Evolutionary conservation across 2,329 filamentous ascomycete genomes (phyloP), one percentile per base, ranked within the genome.

Genomic region (Tolypocladium inflatum): DNA sequence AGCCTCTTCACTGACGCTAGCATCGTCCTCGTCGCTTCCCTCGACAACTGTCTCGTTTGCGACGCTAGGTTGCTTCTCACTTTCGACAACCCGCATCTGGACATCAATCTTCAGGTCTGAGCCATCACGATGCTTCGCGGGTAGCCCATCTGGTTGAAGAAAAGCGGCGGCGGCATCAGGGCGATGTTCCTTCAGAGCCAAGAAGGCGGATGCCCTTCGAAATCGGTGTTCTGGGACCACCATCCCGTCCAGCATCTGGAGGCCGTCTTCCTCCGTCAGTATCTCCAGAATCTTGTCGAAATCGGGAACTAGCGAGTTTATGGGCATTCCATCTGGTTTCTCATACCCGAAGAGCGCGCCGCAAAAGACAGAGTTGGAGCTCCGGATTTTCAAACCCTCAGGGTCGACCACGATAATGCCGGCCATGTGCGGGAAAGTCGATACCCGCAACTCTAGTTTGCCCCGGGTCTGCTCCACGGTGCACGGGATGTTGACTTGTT

Each of bases 141-240:
- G 84, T 45, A 99, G 78, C 15, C 94, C 94, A 63, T 90, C 88
- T 2, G 94, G 91, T 57, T 88, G 84, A 53, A 96, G 75, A 69
- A 97, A 96, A 48, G 89, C 85, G 2, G 87, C 83, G 0, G 88
- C 82, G 9, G 87, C 88, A 73, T 96, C 90, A 51, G 86, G 83
- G 52, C 86, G 89, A 35, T 90, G 91, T 69, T 97, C 90, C 57
- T 89, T 86, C 58, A 97, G 79, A 2, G 90, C 89, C 30, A 96
- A 80, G 56, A 96, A 82, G 4, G 91, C 91, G 59, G 91, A 84
- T 8, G 94, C 94, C 63, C 92, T 87, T 59, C 94, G 86, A 74
- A 99, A 97, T 67, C 90, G 95, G 69, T 97, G 92, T 71, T 99
- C 94, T 1, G 94, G 92, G 58, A 99, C 88, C 19, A 99, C 92